These are phyloP conservation scores for Yarrowia hollandica DNA, from an alignment of 805 yeast genomes.

Conservation along the genomic window DNA sequence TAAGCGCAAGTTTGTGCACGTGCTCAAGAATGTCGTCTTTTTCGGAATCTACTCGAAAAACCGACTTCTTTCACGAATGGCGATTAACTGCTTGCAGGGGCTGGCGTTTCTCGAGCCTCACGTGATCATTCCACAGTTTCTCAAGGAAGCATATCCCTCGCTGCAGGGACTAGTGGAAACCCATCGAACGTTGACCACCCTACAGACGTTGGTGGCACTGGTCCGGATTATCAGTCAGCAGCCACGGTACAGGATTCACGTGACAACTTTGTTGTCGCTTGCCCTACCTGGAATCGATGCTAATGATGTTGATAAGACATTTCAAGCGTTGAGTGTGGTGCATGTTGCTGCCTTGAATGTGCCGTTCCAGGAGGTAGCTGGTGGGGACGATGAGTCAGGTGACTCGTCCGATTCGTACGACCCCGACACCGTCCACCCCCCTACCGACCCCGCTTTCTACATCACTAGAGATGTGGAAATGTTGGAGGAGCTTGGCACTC, in stretches of 20 bases:
- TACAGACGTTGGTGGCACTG: slow-evolving; percentile 64
- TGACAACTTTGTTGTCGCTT: slow-evolving; percentile 69
- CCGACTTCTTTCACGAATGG: slow-evolving; percentile 54
- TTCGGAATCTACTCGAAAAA: slow-evolving; percentile 80
- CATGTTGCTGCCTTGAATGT: slow-evolving; percentile 68
- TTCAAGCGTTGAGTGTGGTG: slow-evolving; percentile 65
- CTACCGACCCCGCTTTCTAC: slow-evolving; percentile 40
- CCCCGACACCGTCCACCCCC: neutral
- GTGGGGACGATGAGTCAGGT: slow-evolving; percentile 42
- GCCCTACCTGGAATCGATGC: slow-evolving; percentile 81
- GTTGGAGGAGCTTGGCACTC: slow-evolving; percentile 44
- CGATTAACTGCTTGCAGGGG: slow-evolving; percentile 59
- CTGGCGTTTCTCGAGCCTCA: slow-evolving; percentile 64
- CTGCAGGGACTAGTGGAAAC: slow-evolving; percentile 51
- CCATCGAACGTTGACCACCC: slow-evolving; percentile 74
- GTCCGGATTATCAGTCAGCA: slow-evolving; percentile 65
- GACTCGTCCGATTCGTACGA: slow-evolving; percentile 7
- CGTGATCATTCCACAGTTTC: slow-evolving; percentile 41
- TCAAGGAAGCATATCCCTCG: slow-evolving; percentile 62
- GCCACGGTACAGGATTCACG: slow-evolving; percentile 71
- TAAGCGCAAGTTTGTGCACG: slow-evolving; percentile 49
- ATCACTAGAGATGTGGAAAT: slow-evolving; percentile 63
- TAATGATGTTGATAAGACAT: slow-evolving; percentile 76
- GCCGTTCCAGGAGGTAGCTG: slow-evolving; percentile 68
- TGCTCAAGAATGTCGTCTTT: slow-evolving; percentile 57